Base-by-base conservation (phyloP, 805 yeast species). In the Candida qinlingensis region DNA sequence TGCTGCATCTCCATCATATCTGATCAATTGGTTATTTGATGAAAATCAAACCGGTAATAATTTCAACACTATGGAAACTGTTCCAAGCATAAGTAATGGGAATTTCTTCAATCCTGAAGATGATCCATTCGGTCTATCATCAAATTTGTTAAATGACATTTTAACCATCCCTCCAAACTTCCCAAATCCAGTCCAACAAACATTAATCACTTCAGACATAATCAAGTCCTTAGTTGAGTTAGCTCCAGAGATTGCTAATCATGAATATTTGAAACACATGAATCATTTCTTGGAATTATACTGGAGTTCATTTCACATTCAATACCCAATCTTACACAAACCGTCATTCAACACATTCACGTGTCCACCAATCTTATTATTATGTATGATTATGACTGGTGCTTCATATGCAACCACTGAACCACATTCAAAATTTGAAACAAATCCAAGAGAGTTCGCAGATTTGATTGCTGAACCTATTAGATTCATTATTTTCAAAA, bases 401-500 rank as follows among this genome's bases (percentile, higher is more conserved):
- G 55, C 64, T 7, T 52, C 57, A 6, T 60, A 57, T 44, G 60
- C 58, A 4, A 52, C 57, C 1, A 37, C 55, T 6, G 54, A 54
- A 34, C 58, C 60, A 3, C 49, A 51, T 12, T 29, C 51, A 19
- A 52, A 37, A 9, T 52, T 50, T 45, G 51, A 45, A 3, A 42
- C 26, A 27, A 49, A 52, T 35, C 58, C 65, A 27, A 47, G 63
- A 42, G 58, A 53, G 39, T 58, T 61, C 50, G 62, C 63, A 26
- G 72, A 69, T 50, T 49, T 66, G 37, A 71, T 71, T 37, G 68
- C 72, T 36, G 65, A 62, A 3, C 74, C 95, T 0, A 65, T 88
- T 30, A 67, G 96, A 46, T 85, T 83, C 76, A 67, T 77, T 31
- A 73, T 89, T 4, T 88, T 88, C 60, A 78, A 85, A 37, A 78